Conservation (phyloP, 1,284 basidiomycete genomes). For the Coniferiporia weirii region DNA sequence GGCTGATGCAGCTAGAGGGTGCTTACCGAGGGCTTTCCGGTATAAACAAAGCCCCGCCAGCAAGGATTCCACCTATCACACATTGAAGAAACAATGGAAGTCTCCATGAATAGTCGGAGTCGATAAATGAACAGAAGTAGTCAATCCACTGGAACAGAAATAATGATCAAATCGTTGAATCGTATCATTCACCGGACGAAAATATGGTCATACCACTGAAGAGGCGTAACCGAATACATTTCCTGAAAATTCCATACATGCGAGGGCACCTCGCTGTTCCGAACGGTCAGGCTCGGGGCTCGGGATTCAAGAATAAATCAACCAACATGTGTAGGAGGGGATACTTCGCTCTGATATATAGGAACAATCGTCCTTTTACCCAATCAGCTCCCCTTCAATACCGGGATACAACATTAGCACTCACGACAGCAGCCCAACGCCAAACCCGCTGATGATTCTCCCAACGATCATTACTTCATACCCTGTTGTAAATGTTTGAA, state of each 20-base stretch:
- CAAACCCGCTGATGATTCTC: slow-evolving; percentile 84
- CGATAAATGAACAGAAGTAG: slow-evolving; percentile 88
- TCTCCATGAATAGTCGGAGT: slow-evolving; percentile 80
- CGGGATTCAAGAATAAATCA: neutral
- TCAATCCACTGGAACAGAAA: slow-evolving; percentile 73
- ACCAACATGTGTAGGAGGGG: slow-evolving; percentile 85
- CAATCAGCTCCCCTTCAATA: slow-evolving; percentile 6
- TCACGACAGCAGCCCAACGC: slow-evolving; percentile 91
- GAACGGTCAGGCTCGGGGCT: slow-evolving; percentile 15
- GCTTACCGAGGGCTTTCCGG: slow-evolving; percentile 87
- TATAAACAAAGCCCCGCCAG: slow-evolving; percentile 78
- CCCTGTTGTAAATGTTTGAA: slow-evolving; percentile 86
- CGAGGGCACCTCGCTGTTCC: slow-evolving; percentile 79
- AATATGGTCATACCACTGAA: slow-evolving; percentile 67
- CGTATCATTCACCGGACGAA: slow-evolving; percentile 2
- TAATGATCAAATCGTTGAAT: neutral
- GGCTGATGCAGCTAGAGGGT: neutral
- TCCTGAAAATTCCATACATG: slow-evolving; percentile 96
- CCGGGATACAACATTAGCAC: slow-evolving; percentile 27
- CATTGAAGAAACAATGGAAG: slow-evolving; percentile 83
- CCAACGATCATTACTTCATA: slow-evolving; percentile 87
- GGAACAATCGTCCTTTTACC: slow-evolving; percentile 84
- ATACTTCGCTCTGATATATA: slow-evolving; percentile 97
- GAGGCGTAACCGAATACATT: slow-evolving; percentile 91
- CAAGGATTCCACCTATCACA: slow-evolving; percentile 81